Percentiles rank a stretch among this genome's conserved stretches.
Evolutionary conservation across 2,329 filamentous ascomycete genomes (phyloP).

Genomic region (Arthrobotrys iridis): DNA sequence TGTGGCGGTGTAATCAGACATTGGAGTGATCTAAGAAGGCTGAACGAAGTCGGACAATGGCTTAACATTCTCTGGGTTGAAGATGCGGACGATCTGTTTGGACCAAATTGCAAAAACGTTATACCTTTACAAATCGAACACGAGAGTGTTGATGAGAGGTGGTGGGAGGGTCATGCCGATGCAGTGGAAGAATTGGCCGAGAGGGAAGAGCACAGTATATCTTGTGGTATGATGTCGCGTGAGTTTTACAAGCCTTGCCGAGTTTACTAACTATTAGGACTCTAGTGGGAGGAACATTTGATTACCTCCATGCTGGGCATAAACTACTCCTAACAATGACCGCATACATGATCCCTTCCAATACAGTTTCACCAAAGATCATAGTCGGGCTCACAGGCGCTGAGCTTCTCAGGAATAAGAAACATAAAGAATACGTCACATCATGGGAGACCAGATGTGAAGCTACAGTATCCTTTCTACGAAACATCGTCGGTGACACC

Average conservation of each 20-base stretch:
- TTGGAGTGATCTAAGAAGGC: conserved; percentile 36
- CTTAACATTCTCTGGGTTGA: conserved; percentile 42
- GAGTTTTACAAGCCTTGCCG: background rate
- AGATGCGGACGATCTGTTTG: conserved; percentile 45
- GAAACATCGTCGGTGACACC: conserved; percentile 70
- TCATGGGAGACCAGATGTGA: conserved; percentile 79
- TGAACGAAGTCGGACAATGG: conserved; percentile 33
- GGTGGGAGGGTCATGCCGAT: conserved; percentile 44
- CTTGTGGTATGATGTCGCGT: conserved; percentile 26
- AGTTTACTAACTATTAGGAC: conserved; percentile 30
- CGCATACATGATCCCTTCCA: conserved; percentile 68
- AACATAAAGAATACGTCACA: conserved; percentile 82
- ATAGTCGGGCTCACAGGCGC: conserved; percentile 91
- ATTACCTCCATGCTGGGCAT: conserved; percentile 93
- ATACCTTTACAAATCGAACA: conserved; percentile 55
- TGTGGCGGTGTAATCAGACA: conserved; percentile 45
- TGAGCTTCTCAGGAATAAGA: conserved; percentile 85
- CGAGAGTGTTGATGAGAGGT: conserved; percentile 49
- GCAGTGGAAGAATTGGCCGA: conserved; percentile 57
- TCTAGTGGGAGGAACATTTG: conserved; percentile 86
- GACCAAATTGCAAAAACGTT: conserved; percentile 57
- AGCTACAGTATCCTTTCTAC: conserved; percentile 76
- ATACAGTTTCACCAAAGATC: conserved; percentile 66
- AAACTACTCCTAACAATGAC: conserved; percentile 95
- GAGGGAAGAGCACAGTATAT: conserved; percentile 53